A percentile compares a stretch with the other conserved stretches of the same genome.
Evolutionary conservation across 371 early-diverging fungal species (phyloP).

Genomic region (Amoeboaphelidium protococcarum): DNA sequence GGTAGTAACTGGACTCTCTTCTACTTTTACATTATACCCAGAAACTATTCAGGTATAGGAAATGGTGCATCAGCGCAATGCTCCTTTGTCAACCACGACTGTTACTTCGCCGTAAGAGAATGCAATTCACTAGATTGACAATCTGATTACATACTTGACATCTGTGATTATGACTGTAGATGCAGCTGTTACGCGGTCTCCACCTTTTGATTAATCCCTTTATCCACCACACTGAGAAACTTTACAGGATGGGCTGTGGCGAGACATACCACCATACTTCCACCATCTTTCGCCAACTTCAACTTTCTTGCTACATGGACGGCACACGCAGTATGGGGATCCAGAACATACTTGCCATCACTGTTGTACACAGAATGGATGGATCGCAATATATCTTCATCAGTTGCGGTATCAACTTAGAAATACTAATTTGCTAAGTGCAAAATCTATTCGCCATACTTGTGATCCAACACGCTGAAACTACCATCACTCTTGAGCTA

Average conservation of each 20-base stretch:
- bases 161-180: too few relatives aligned
- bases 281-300: slow-evolving; percentile 14
- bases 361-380: slow-evolving; percentile 15
- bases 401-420: slow-evolving; percentile 11
- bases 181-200: too few relatives aligned
- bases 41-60: too few relatives aligned
- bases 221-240: too few relatives aligned
- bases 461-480: slow-evolving; percentile 38
- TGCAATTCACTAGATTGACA: too few relatives aligned
- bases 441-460: slow-evolving; percentile 42
- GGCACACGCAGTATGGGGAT: slow-evolving; percentile 91
- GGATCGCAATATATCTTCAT: not conserved
- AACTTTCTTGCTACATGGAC: slow-evolving; percentile 37
- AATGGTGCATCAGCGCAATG: too few relatives aligned
- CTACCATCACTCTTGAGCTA: slow-evolving; percentile 2
- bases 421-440: slow-evolving; percentile 60
- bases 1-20: too few relatives aligned
- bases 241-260: slow-evolving; percentile 91
- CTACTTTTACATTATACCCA: too few relatives aligned
- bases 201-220: too few relatives aligned
- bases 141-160: too few relatives aligned
- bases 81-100: too few relatives aligned
- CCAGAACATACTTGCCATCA: slow-evolving; percentile 27
- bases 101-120: too few relatives aligned
- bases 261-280: slow-evolving; percentile 23